Conservation (phyloP, 78 protist species). For the Dictyostelium capitatum region DNA sequence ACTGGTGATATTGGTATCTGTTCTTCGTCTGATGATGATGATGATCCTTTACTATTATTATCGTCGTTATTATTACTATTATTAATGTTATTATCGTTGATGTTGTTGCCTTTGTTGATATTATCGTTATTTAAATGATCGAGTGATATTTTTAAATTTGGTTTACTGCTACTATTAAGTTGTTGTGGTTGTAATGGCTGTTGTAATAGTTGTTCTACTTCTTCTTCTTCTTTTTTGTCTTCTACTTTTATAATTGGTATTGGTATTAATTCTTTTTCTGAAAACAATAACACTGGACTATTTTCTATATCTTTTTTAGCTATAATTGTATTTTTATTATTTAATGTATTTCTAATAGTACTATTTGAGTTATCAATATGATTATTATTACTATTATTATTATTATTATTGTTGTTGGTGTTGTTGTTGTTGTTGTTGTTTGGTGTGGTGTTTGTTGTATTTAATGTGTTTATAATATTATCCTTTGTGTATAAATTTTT, state of each 20-base stretch:
- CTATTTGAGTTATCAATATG: not conserved
- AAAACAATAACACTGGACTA: not conserved
- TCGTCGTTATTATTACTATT: not conserved
- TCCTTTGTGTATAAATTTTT: not conserved
- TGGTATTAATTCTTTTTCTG: conserved; percentile 10
- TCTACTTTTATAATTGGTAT: not conserved
- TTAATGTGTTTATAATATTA: not conserved
- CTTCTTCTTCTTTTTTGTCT: too few species aligned
- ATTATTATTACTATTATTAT: not conserved
- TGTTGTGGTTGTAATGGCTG: not conserved
- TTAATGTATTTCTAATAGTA: not conserved
- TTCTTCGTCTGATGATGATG: conserved; percentile 27
- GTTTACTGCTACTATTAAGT: not conserved
- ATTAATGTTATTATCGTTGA: not conserved
- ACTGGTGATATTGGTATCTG: conserved; percentile 9
- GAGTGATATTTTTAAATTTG: not conserved
- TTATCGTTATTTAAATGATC: not conserved
- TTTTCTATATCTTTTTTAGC: not conserved
- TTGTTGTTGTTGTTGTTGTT: not conserved
- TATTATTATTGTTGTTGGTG: not conserved
- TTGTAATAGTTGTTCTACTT: not conserved
- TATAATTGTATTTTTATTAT: not conserved
- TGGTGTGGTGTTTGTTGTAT: not conserved
- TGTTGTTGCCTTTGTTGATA: not conserved
- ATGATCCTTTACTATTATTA: not conserved